Conservation (phyloP, 2,329 filamentous ascomycete genomes). For the Lomentospora prolificans region DNA sequence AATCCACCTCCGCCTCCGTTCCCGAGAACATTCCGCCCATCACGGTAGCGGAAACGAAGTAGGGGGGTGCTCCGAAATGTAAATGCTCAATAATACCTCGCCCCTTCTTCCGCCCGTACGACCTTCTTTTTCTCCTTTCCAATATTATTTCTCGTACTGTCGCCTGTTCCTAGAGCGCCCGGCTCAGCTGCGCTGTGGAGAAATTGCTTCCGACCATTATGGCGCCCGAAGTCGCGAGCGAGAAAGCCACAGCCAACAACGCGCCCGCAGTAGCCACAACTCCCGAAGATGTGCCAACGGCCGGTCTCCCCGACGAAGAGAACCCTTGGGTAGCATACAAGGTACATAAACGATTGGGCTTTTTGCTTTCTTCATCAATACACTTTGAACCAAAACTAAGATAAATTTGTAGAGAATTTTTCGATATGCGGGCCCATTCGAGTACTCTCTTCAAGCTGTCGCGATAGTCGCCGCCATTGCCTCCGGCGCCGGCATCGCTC, state of each 20-base stretch:
- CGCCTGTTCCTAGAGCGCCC: too few species aligned
- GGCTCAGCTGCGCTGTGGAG: too few species aligned
- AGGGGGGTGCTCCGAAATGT: too few species aligned
- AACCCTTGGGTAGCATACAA: constrained; percentile 13
- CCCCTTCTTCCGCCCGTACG: too few species aligned
- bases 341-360: too few species aligned
- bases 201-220: not conserved
- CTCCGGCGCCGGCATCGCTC: constrained; percentile 26
- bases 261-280: not conserved
- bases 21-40: too few species aligned
- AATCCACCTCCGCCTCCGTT: too few species aligned
- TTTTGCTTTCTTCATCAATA: too few species aligned
- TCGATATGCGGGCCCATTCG: constrained; percentile 9
- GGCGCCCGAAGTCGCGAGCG: not conserved
- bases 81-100: too few species aligned
- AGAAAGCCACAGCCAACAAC: not conserved
- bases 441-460: constrained; percentile 11
- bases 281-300: constrained; percentile 5
- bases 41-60: too few species aligned
- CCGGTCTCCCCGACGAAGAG: constrained; percentile 10
- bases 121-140: too few species aligned
- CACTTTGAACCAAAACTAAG: not conserved
- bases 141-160: too few species aligned
- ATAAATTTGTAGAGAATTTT: constrained; percentile 12
- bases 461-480: constrained; percentile 22